These are phyloP conservation scores for Saussurea involucrata DNA, from an alignment of 129 eudicot species.

Conservation along the genomic window DNA sequence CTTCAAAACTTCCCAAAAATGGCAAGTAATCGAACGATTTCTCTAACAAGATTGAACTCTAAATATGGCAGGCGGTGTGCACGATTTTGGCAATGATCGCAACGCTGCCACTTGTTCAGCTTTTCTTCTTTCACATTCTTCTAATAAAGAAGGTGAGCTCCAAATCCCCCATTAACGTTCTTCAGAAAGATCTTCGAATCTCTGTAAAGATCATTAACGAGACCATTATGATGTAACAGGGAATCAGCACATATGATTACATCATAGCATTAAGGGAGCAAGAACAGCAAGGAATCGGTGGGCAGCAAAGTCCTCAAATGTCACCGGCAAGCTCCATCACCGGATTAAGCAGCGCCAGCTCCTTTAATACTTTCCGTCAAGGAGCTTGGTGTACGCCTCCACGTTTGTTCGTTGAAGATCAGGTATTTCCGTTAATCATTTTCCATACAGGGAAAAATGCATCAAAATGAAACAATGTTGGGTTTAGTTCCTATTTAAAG, in stretches of 20 bases:
- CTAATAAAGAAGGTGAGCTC: conserved; percentile 81
- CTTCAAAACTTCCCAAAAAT: neutral
- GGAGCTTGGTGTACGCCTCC: conserved; percentile 99
- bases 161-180: neutral
- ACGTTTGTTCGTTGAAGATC: conserved; percentile 89
- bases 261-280: conserved; percentile 93
- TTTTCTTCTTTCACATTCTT: conserved; percentile 98
- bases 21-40: neutral
- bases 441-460: neutral
- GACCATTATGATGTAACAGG: conserved; percentile 35
- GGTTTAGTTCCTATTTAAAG: neutral
- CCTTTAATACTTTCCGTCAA: conserved; percentile 76
- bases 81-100: conserved; percentile 98
- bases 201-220: neutral
- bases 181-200: neutral
- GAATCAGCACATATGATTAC: conserved; percentile 94
- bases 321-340: conserved; percentile 91
- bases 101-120: conserved; percentile 89
- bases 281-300: conserved; percentile 77
- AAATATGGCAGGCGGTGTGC: conserved; percentile 77
- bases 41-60: conserved; percentile 5
- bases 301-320: conserved; percentile 98
- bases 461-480: neutral
- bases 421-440: conserved; percentile 39
- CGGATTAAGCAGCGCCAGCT: conserved; percentile 92